Evolutionary conservation across 83 land plant species (phyloP).

Genomic region (Thuja plicata): DNA sequence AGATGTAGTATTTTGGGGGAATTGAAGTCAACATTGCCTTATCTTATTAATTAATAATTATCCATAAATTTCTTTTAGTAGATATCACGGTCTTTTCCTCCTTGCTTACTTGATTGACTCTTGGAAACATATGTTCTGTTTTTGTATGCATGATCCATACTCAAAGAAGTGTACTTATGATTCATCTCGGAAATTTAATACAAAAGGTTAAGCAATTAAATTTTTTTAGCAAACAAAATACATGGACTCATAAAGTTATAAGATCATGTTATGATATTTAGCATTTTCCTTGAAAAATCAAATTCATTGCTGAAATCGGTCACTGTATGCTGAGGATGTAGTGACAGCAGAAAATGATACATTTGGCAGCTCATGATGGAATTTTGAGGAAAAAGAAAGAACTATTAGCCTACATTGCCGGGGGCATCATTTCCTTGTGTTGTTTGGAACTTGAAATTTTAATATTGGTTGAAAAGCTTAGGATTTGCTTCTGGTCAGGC

Average conservation of each 20-base stretch:
- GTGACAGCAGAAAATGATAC: background rate
- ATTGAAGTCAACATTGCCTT: background rate
- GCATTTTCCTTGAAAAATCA: background rate
- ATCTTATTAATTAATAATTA: too few relatives aligned
- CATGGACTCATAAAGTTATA: background rate
- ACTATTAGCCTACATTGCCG: background rate
- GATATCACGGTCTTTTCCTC: background rate
- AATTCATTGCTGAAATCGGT: background rate
- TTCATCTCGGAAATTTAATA: background rate
- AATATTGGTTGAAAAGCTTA: background rate
- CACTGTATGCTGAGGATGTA: background rate
- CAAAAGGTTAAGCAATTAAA: background rate
- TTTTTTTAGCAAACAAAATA: background rate
- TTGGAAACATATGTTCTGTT: background rate
- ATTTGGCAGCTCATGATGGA: background rate
- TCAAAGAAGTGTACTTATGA: background rate
- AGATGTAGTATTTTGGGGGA: background rate
- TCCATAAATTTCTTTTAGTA: background rate
- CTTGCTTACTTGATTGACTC: background rate
- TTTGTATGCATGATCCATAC: background rate
- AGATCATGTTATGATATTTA: background rate
- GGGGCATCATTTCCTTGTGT: background rate
- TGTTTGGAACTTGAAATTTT: background rate
- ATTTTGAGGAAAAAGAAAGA: background rate
- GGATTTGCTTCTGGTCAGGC: background rate